These are phyloP conservation scores for Fusarium humuli DNA, from an alignment of 2,329 filamentous ascomycete species.

Conservation along the genomic window DNA sequence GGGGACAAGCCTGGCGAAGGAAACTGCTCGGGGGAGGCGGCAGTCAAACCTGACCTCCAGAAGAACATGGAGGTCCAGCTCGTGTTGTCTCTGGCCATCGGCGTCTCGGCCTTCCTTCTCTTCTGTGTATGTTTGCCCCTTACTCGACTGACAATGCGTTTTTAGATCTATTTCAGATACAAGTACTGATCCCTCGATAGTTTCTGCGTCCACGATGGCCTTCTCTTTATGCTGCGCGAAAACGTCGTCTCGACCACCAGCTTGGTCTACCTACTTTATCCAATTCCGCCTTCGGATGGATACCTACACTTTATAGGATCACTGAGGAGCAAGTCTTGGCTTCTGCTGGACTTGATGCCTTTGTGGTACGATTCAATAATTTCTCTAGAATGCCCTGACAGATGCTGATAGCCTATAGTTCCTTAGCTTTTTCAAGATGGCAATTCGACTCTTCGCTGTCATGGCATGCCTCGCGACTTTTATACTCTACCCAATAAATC, in stretches of 20 bases:
- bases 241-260: slow-evolving; percentile 73
- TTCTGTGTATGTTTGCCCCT: slow-evolving; percentile 74
- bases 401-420: slow-evolving; percentile 64
- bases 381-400: background rate
- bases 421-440: slow-evolving; percentile 94
- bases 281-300: slow-evolving; percentile 91
- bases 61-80: slow-evolving; percentile 73
- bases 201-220: slow-evolving; percentile 92
- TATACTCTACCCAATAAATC: slow-evolving; percentile 88
- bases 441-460: slow-evolving; percentile 82
- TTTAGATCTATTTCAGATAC: background rate
- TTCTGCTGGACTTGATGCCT: slow-evolving; percentile 93
- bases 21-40: slow-evolving; percentile 23
- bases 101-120: slow-evolving; percentile 75
- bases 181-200: slow-evolving; percentile 55
- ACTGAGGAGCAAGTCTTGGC: slow-evolving; percentile 90
- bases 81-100: slow-evolving; percentile 76
- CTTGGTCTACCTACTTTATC: slow-evolving; percentile 80
- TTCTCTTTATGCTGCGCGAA: slow-evolving; percentile 87
- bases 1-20: background rate
- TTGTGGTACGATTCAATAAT: slow-evolving; percentile 71
- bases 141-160: background rate
- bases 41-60: slow-evolving; percentile 41
- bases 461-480: slow-evolving; percentile 84
- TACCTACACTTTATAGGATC: slow-evolving; percentile 84